Conservation (phyloP, 2,329 filamentous ascomycete species). For the Aspergillus felis region DNA sequence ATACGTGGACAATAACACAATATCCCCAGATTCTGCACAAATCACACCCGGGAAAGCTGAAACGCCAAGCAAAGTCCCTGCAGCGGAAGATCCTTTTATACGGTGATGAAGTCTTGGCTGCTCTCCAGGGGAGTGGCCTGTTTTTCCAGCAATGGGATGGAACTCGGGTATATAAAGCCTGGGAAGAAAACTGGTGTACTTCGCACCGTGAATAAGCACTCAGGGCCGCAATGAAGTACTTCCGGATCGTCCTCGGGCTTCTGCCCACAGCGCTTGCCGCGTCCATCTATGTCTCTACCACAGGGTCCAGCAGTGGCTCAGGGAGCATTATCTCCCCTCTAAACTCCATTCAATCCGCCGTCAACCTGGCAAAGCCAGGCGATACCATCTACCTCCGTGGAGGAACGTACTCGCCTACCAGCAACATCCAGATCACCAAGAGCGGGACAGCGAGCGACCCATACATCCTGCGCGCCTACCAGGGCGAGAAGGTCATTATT, state of each 20-base stretch:
- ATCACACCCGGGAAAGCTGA: not conserved
- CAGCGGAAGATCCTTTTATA: not conserved
- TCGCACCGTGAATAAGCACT: not conserved
- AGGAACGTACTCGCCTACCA: constrained; percentile 12
- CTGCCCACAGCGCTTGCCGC: constrained; percentile 2
- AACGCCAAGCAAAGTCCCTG: not conserved
- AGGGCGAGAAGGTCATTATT: constrained; percentile 11
- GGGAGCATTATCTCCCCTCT: constrained; percentile 9
- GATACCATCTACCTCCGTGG: constrained; percentile 13
- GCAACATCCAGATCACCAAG: constrained; percentile 15
- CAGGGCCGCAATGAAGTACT: not conserved
- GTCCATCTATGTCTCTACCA: constrained; percentile 14
- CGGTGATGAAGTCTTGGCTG: not conserved
- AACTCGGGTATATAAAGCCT: not conserved
- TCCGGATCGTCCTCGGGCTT: not conserved
- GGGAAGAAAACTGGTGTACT: not conserved
- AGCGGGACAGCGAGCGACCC: constrained; percentile 8
- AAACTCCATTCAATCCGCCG: constrained; percentile 12
- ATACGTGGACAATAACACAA: not conserved
- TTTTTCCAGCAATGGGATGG: not conserved
- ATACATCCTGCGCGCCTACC: constrained; percentile 11
- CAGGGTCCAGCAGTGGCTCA: constrained; percentile 8
- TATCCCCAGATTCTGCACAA: not conserved
- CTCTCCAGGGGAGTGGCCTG: not conserved
- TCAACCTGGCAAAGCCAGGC: constrained; percentile 9